Base-by-base conservation (phyloP, 768 basidiomycete species). In the Piloderma croceum region DNA sequence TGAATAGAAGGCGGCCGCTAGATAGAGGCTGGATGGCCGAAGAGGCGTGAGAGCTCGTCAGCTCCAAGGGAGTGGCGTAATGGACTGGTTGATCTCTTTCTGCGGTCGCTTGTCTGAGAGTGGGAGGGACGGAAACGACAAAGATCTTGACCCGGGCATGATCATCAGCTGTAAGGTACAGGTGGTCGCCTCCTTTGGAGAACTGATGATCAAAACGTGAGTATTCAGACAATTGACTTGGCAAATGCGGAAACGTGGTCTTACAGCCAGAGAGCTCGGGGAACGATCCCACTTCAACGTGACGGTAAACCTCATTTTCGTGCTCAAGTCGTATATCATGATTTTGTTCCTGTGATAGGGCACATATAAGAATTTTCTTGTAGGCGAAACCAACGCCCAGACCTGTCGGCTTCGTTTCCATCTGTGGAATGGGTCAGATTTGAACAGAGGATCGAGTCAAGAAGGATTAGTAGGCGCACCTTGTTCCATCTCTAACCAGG, bases 381-480 rank as follows among this genome's bases (percentile, higher is more conserved):
- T 22, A 12, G 13, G n/a, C 4, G 27, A 41, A 23, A 18, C 38
- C 6, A 33, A 22, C 21, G 39, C 6, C 41, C 57, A 31, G 44
- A 79, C 81, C 84, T 76, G 62, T 94, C 93, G 38, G 83, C 73
- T 61, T 97, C 93, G 50, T 92, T 84, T 2, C 93, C 92, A 50
- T 97, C 90, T 54, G n/a, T n/a, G n/a, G n/a, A n/a, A n/a, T n/a
- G n/a, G n/a, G n/a, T n/a, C n/a, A n/a, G n/a, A n/a, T n/a, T n/a
- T n/a, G n/a, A n/a, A n/a, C n/a, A n/a, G n/a, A n/a, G n/a, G n/a
- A n/a, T n/a, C n/a, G n/a, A n/a, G n/a, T n/a, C n/a, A n/a, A n/a
- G n/a, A n/a, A n/a, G n/a, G n/a, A n/a, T n/a, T n/a, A n/a, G n/a
- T n/a, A n/a, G n/a, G n/a, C n/a, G n/a, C n/a, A n/a, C n/a, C n/a